Base-by-base conservation (phyloP, 371 early-diverging fungal genomes). In the Mucor plumbeus region DNA sequence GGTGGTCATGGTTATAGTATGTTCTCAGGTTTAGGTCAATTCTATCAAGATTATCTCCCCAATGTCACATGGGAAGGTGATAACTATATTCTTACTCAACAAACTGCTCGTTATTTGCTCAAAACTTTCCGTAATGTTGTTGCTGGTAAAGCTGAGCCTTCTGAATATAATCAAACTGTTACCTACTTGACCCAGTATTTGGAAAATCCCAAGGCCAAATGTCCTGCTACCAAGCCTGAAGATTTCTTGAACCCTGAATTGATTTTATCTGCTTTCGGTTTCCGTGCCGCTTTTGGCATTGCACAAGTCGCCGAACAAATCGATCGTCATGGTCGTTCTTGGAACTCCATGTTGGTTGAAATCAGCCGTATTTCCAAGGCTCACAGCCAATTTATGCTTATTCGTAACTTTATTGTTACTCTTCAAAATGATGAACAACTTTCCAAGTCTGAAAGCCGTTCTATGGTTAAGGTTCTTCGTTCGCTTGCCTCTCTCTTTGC, bases 1-100 rank as follows among this genome's bases (percentile, higher is more conserved):
- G 96, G 96, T 61, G 96, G 96, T 17, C 94, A 94, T 61, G 95
- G 94, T 5, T 95, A 87, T 71, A 85, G 88, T 64, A 76, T 83
- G 73, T 90, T 90, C 75, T 88, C 89, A 55, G 93, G 94, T 4
- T 81, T 95, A 61, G 87, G 88, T 62, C 85, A 88, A 67, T 90
- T 90, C 71, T 91, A 84, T 58, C 82, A 75, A 71, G 85, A 87
- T 61, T 76, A 84, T 43, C 77, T 85, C 43, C 90, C 91, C 9
- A 86, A 85, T 64, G 87, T 85, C 31, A 90, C 87, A 43, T 87
- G 85, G 85, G 93, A 92, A 73, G 93, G 93, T 44, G 93, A 92
- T 67, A 92, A 92, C 75, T 90, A 86, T 58, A 80, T 92, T 10
- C 70, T 92, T 65, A 87, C 90, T 13, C 92, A 91, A 71, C 93